Base-by-base conservation (phyloP, 495 filamentous ascomycete species). In the Polyplosphaeria fusca region DNA sequence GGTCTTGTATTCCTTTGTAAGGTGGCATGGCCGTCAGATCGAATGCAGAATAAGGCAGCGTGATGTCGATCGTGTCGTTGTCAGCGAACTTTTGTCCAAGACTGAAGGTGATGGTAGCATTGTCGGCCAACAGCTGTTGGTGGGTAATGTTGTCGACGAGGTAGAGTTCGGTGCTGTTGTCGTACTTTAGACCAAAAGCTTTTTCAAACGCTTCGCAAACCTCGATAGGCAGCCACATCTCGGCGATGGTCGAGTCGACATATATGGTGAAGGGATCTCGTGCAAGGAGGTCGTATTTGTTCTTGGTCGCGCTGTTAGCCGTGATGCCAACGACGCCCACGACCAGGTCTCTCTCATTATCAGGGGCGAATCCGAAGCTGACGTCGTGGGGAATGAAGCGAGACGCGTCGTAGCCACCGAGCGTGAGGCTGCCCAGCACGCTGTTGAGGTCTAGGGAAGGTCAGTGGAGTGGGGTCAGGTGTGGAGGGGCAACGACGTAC, bases 391-490 rank as follows among this genome's bases (percentile, higher is more conserved):
- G 69, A 7, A 65, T 65, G 60, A 79, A 81, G 16, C 76, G 68
- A 1, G 77, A 75, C 3, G 70, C 53, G 60, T 84, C 80, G 57
- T 82, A 81, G 3, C 81, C 81, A 5, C 79, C 80, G 30, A 84
- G 74, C 4, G 79, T 80, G 13, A 84, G 66, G 44, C 76, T 77
- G n/a, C 71, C 75, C 40, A 77, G 73, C 3, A 79, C 76, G 39
- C 72, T 67, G 43, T 76, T 76, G n/a, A 77, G 64, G 11, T 70
- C 76, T 77, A 41, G 18, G 22, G n/a, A n/a, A n/a, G 2, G 32
- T 25, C 22, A 32, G 65, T 52, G 62, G 60, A 22, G 12, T 37
- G 2, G 16, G 9, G 7, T 11, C 44, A 28, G 7, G 32, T 7
- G 5, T 16, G 22, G 4, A 5, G 19, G 16, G 19, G 2, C n/a